Conservation (phyloP, 2,329 filamentous ascomycete genomes). For the Fusarium siculi region DNA sequence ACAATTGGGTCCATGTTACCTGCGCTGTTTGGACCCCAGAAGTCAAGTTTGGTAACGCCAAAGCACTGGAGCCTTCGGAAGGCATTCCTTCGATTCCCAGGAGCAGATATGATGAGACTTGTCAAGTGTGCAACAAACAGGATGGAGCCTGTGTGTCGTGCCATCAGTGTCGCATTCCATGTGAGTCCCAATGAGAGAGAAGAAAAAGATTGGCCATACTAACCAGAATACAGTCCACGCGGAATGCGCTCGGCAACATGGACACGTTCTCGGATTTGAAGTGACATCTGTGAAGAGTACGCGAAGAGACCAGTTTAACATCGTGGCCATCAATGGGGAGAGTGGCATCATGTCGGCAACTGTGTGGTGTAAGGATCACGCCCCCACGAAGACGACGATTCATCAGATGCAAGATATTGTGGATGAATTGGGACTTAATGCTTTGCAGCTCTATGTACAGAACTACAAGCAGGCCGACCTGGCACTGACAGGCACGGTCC, state of each 20-base stretch:
- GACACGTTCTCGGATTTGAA: conserved; percentile 89
- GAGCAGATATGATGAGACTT: conserved; percentile 78
- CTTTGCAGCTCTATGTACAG: conserved; percentile 85
- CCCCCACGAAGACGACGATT: conserved; percentile 74
- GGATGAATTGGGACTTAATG: conserved; percentile 77
- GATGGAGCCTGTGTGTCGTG: conserved; percentile 86
- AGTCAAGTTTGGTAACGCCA: conserved; percentile 89
- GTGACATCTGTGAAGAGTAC: conserved; percentile 90
- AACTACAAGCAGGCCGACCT: conserved; percentile 96
- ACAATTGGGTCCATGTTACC: conserved; percentile 97
- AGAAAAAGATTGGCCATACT: conserved; percentile 2
- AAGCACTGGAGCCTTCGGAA: conserved; percentile 85
- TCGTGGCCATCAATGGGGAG: conserved; percentile 83
- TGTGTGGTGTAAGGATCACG: conserved; percentile 92
- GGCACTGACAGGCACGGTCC: conserved; percentile 87
- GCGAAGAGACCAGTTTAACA: conserved; percentile 80
- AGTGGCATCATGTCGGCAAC: conserved; percentile 84
- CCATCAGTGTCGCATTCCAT: conserved; percentile 72
- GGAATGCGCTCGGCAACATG: conserved; percentile 86
- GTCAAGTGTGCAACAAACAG: conserved; percentile 83
- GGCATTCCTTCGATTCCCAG: conserved; percentile 86
- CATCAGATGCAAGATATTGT: conserved; percentile 83
- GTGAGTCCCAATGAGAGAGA: conserved; percentile 48
- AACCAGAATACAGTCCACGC: conserved; percentile 74
- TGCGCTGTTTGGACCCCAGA: conserved; percentile 94